These are phyloP conservation scores for Dryadomyces quercivorus DNA, from an alignment of 2,329 filamentous ascomycete species.

Conservation along the genomic window DNA sequence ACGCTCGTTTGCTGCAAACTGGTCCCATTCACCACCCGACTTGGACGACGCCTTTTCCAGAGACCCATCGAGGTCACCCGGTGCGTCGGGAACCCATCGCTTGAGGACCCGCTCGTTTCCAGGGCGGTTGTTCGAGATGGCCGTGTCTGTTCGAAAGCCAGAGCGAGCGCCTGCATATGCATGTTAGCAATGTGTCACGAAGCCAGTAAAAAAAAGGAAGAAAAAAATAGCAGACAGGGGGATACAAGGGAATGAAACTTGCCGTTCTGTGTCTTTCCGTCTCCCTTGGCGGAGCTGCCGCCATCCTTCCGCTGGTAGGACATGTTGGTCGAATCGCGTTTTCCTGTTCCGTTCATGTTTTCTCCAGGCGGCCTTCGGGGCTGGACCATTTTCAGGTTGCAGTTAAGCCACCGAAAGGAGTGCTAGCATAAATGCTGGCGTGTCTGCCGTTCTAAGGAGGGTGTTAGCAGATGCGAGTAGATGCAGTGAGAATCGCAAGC, in stretches of 20 bases:
- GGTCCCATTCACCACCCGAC: slow-evolving; percentile 62
- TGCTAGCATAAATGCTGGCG: slow-evolving; percentile 17
- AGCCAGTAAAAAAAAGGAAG: neutral
- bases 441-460: neutral
- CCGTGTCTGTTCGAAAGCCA: slow-evolving; percentile 73
- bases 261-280: slow-evolving; percentile 28
- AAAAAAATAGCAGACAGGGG: neutral
- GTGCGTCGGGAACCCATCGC: slow-evolving; percentile 62
- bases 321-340: slow-evolving; percentile 20
- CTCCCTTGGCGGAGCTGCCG: slow-evolving; percentile 19
- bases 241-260: slow-evolving; percentile 12
- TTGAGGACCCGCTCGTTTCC: slow-evolving; percentile 65
- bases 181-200: neutral
- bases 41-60: slow-evolving; percentile 46
- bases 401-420: slow-evolving; percentile 14
- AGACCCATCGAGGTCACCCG: slow-evolving; percentile 54
- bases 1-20: slow-evolving; percentile 81
- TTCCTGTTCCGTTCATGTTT: slow-evolving; percentile 17
- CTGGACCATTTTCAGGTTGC: slow-evolving; percentile 20
- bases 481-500: neutral
- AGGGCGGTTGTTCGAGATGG: slow-evolving; percentile 66
- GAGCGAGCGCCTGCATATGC: slow-evolving; percentile 43
- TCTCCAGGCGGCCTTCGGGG: slow-evolving; percentile 21
- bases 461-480: neutral
- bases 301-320: slow-evolving; percentile 22